phyloP scores from a whole-genome alignment of 805 yeast genomes.

The Starmerella etchellsii region DNA sequence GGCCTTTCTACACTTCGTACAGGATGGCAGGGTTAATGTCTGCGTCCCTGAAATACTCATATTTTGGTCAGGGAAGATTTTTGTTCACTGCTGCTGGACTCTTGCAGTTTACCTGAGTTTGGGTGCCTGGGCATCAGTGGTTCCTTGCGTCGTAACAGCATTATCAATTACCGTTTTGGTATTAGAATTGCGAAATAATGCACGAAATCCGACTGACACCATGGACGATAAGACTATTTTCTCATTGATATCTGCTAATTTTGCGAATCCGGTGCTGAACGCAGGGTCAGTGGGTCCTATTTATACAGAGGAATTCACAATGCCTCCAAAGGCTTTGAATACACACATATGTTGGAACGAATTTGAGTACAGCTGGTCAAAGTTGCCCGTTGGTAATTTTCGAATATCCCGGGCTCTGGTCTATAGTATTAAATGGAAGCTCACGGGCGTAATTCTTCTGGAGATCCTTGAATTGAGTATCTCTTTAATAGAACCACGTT shows the following conservation, averaged over 20 bases:
- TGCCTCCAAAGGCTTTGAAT: background rate
- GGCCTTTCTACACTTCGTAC: slow-evolving; percentile 13
- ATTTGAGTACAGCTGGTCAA: background rate
- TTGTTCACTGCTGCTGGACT: slow-evolving; percentile 10
- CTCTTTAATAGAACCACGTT: slow-evolving; percentile 3
- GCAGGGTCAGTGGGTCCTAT: background rate
- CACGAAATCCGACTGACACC: background rate
- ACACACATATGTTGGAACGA: background rate
- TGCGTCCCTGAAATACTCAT: slow-evolving; percentile 17
- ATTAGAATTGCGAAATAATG: background rate
- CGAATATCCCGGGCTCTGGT: background rate
- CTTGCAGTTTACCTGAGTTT: slow-evolving; percentile 11
- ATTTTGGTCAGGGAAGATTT: slow-evolving; percentile 18
- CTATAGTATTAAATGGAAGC: background rate
- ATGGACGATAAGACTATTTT: background rate
- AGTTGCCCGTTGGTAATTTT: background rate
- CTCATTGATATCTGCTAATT: background rate
- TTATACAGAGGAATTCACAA: background rate
- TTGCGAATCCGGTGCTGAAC: background rate
- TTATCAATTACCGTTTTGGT: slow-evolving; percentile 1
- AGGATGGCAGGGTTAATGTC: slow-evolving; percentile 22
- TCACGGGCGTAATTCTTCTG: background rate
- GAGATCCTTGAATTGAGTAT: background rate
- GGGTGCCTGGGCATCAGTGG: background rate
- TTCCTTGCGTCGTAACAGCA: background rate